A percentile compares a stretch with the other conserved stretches of the same genome.
These are phyloP conservation scores for Hypoxylon fragiforme DNA, from an alignment of 495 filamentous ascomycete species.

Conservation along the genomic window DNA sequence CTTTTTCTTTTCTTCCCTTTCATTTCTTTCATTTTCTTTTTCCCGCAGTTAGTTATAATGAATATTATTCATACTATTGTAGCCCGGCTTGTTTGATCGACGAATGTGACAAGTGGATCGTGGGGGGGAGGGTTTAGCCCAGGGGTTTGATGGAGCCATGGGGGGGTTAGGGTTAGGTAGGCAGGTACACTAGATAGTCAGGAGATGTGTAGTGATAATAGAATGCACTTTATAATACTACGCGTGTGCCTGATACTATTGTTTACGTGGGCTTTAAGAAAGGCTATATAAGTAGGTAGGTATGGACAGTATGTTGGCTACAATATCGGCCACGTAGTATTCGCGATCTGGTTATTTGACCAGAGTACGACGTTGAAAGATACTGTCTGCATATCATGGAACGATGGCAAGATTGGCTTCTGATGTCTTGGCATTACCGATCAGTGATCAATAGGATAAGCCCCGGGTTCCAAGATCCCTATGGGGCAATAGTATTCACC, in stretches of 20 bases:
- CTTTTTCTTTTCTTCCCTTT: no score
- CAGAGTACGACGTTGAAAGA: constrained; percentile 2
- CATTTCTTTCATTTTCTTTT: no score
- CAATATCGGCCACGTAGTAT: constrained; percentile 20
- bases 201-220: no score
- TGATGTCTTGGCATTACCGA: constrained; percentile 15
- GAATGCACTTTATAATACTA: no score
- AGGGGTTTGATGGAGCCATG: no score
- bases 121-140: no score
- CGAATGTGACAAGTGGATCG: constrained; percentile 18
- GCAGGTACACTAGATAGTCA: no score
- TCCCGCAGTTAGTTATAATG: not conserved
- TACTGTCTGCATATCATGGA: constrained; percentile 1
- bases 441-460: constrained; percentile 4
- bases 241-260: no score
- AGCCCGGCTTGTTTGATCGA: constrained; percentile 14
- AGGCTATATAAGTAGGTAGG: not conserved
- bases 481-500: constrained; percentile 23
- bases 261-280: not conserved
- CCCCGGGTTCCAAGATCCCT: constrained; percentile 21
- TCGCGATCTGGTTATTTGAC: constrained; percentile 16
- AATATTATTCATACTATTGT: not conserved
- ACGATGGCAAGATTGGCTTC: constrained; percentile 1
- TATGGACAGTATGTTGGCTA: constrained; percentile 2
- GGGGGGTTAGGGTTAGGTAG: no score